Evolutionary conservation across 352 stramenopile species (phyloP).

Genomic region (Pythium brachiatum): DNA sequence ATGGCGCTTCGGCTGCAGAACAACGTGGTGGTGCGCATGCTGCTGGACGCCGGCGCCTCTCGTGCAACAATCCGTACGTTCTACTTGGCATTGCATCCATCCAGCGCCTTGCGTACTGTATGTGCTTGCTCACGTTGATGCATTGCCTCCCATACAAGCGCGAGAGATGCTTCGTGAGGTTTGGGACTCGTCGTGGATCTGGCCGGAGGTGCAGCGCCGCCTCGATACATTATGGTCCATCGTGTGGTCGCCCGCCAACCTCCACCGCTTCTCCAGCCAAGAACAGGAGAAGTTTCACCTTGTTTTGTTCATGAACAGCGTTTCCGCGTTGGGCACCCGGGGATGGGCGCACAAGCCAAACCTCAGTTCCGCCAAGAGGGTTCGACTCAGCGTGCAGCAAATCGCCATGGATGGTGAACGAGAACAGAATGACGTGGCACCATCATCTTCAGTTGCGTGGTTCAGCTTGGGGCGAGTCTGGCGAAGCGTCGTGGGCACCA

Average conservation of each 20-base stretch:
- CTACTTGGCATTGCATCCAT: neutral
- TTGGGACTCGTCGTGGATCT: constrained; percentile 32
- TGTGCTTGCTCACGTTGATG: neutral
- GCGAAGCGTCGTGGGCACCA: neutral
- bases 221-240: constrained; percentile 56
- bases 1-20: constrained; percentile 48
- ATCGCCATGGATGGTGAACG: neutral
- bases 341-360: neutral
- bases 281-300: constrained; percentile 64
- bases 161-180: constrained; percentile 22
- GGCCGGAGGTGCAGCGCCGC: constrained; percentile 37
- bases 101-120: too few relatives aligned
- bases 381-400: constrained; percentile 1
- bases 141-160: constrained; percentile 22
- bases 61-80: constrained; percentile 47
- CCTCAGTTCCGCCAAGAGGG: neutral
- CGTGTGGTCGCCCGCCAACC: constrained; percentile 49
- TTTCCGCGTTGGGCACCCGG: neutral
- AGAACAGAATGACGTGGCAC: constrained; percentile 1
- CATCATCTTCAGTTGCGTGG: neutral
- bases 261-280: constrained; percentile 44
- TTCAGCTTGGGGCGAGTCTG: neutral
- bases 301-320: constrained; percentile 50
- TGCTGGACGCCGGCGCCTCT: constrained; percentile 53
- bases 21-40: constrained; percentile 38